These are phyloP conservation scores for Marsdenia floribunda DNA, from an alignment of 257 asterid genomes.

Conservation along the genomic window DNA sequence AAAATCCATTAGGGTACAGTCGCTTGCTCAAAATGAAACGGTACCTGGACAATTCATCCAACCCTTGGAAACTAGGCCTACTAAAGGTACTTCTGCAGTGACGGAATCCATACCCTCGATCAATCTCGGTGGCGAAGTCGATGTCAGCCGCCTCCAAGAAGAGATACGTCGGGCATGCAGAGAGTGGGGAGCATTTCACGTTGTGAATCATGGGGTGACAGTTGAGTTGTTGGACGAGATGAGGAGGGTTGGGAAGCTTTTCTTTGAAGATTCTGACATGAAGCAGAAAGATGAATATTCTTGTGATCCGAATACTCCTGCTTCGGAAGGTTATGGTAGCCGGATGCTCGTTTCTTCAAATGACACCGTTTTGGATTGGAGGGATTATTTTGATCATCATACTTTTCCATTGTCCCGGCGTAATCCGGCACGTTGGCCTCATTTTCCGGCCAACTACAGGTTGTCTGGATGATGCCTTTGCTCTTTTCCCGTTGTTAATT, in stretches of 20 bases:
- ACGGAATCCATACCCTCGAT: constrained; percentile 35
- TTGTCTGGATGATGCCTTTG: constrained; percentile 6
- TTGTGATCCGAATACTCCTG: constrained; percentile 59
- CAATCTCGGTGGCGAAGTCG: constrained; percentile 31
- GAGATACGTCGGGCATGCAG: constrained; percentile 49
- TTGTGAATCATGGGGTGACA: constrained; percentile 63
- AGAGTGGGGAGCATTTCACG: constrained; percentile 92
- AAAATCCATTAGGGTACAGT: constrained; percentile 51
- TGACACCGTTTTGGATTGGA: constrained; percentile 85
- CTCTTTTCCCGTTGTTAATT: background rate
- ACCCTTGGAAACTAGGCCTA: constrained; percentile 58
- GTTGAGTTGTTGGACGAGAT: constrained; percentile 45
- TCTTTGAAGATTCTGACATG: constrained; percentile 60
- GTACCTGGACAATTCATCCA: constrained; percentile 77
- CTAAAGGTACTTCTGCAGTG: background rate
- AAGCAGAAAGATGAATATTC: constrained; percentile 57
- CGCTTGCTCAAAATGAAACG: constrained; percentile 39
- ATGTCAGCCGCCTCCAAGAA: constrained; percentile 10
- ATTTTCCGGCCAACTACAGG: constrained; percentile 68
- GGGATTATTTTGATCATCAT: constrained; percentile 89
- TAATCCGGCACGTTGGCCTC: constrained; percentile 70
- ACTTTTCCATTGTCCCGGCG: constrained; percentile 70
- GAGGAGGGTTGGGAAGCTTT: constrained; percentile 47
- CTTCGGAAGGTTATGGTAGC: constrained; percentile 94
- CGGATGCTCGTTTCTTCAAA: constrained; percentile 67